Conservation (phyloP, 768 basidiomycete genomes). For the Dioszegia aurantiaca region DNA sequence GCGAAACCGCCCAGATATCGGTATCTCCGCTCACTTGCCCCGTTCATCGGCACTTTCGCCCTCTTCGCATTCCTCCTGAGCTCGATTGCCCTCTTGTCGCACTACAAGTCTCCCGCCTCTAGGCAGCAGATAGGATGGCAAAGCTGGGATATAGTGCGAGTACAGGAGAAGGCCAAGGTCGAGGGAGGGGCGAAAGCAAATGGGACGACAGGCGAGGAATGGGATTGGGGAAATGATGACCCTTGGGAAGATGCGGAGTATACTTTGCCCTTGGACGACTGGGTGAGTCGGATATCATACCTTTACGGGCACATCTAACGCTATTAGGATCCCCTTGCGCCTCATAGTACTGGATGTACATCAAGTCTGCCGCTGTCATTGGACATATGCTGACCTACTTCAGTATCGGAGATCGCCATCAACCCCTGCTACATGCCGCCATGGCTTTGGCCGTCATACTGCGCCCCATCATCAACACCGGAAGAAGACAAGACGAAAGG, state of each 20-base stretch:
- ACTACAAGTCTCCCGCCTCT: constrained; percentile 56
- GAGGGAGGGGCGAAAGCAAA: constrained; percentile 29
- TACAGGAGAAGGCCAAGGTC: constrained; percentile 19
- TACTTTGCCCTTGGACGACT: constrained; percentile 73
- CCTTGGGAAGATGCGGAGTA: constrained; percentile 57
- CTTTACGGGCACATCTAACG: not conserved
- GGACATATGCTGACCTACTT: not conserved
- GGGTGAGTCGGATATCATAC: constrained; percentile 49
- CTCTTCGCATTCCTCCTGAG: constrained; percentile 70
- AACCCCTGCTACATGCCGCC: constrained; percentile 66
- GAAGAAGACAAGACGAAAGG: constrained; percentile 66
- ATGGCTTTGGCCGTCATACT: constrained; percentile 59
- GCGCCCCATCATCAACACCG: constrained; percentile 65
- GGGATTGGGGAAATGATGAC: constrained; percentile 9
- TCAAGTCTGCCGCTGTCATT: constrained; percentile 20
- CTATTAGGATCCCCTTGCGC: constrained; percentile 63
- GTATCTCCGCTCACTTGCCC: constrained; percentile 55
- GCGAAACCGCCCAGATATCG: constrained; percentile 9
- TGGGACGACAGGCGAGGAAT: constrained; percentile 65
- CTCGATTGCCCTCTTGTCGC: constrained; percentile 75
- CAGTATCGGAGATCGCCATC: constrained; percentile 78
- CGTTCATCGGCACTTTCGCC: constrained; percentile 57
- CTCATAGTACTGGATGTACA: constrained; percentile 73
- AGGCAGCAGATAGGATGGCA: constrained; percentile 82
- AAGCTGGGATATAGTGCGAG: constrained; percentile 67